A percentile compares a stretch with the other conserved stretches of the same genome.
Conservation (phyloP, 2,329 filamentous ascomycete species). For the Neofusicoccum kwambonambiense region DNA sequence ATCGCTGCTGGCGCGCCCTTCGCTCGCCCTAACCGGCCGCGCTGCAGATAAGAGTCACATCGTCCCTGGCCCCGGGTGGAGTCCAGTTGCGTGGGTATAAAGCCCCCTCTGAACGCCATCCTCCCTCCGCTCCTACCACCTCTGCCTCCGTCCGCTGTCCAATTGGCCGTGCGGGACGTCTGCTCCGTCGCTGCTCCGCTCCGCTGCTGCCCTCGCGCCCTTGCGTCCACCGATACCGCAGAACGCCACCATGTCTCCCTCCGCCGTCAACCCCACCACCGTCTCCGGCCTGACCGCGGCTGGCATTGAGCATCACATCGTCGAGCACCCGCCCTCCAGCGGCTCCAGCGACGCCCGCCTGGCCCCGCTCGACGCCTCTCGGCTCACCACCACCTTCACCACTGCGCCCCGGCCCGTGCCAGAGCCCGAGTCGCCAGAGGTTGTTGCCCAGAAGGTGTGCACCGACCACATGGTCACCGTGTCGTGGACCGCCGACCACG, state of each 20-base stretch:
- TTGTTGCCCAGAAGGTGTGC: conserved; percentile 46
- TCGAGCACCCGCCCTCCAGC: conserved; percentile 16
- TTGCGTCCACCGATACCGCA: not conserved
- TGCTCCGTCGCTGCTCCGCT: not conserved
- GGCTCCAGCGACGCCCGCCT: conserved; percentile 26
- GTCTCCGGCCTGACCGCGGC: conserved; percentile 34
- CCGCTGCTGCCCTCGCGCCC: not conserved
- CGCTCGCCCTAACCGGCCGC: not conserved
- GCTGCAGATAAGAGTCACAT: conserved; percentile 11
- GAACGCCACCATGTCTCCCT: not conserved
- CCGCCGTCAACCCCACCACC: conserved; percentile 25
- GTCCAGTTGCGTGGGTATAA: conserved; percentile 3
- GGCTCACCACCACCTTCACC: conserved; percentile 42
- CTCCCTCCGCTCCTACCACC: not conserved
- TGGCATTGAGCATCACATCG: conserved; percentile 30
- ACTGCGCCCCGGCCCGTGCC: conserved; percentile 43
- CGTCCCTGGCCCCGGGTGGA: not conserved
- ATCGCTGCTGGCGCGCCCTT: not conserved
- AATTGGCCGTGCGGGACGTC: not conserved
- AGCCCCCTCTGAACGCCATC: not conserved
- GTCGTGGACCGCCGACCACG: conserved; percentile 62
- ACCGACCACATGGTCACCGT: conserved; percentile 89
- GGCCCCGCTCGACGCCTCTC: conserved; percentile 45
- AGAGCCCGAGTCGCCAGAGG: conserved; percentile 39
- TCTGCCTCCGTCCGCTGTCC: not conserved